These are phyloP conservation scores for Aureobasidium zeae DNA, from an alignment of 2,329 filamentous ascomycete genomes.

Conservation along the genomic window DNA sequence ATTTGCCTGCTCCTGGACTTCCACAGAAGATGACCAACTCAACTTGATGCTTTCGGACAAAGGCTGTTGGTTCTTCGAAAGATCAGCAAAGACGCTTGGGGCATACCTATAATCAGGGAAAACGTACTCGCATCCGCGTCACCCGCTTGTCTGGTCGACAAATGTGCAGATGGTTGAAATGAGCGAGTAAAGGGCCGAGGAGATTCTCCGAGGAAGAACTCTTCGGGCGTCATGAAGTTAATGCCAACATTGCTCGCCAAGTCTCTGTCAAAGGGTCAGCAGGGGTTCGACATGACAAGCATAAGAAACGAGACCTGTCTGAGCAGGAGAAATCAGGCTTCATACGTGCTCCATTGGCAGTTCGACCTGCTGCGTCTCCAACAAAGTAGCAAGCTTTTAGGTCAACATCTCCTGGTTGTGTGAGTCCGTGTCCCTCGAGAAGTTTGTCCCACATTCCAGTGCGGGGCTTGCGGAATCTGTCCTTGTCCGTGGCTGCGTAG, in stretches of 20 bases:
- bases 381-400: constrained; percentile 68
- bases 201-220: constrained; percentile 68
- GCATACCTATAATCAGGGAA: neutral
- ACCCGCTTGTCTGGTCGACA: constrained; percentile 25
- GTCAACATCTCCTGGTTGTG: constrained; percentile 50
- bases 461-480: constrained; percentile 78
- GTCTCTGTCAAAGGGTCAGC: constrained; percentile 45
- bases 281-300: neutral
- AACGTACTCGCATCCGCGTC: constrained; percentile 30
- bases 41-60: constrained; percentile 53
- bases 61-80: constrained; percentile 25
- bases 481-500: constrained; percentile 78
- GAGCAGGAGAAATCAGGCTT: constrained; percentile 51
- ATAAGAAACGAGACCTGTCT: constrained; percentile 41
- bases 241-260: constrained; percentile 80
- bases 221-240: constrained; percentile 75
- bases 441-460: constrained; percentile 78
- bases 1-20: constrained; percentile 83
- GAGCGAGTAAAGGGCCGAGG: constrained; percentile 56
- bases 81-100: constrained; percentile 17
- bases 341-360: constrained; percentile 29
- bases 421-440: constrained; percentile 41
- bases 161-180: constrained; percentile 60
- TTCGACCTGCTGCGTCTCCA: constrained; percentile 66
- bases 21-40: constrained; percentile 84